phyloP scores from a whole-genome alignment of 108 stramenopile genomes.

The Pseudonitzschia pungens region DNA sequence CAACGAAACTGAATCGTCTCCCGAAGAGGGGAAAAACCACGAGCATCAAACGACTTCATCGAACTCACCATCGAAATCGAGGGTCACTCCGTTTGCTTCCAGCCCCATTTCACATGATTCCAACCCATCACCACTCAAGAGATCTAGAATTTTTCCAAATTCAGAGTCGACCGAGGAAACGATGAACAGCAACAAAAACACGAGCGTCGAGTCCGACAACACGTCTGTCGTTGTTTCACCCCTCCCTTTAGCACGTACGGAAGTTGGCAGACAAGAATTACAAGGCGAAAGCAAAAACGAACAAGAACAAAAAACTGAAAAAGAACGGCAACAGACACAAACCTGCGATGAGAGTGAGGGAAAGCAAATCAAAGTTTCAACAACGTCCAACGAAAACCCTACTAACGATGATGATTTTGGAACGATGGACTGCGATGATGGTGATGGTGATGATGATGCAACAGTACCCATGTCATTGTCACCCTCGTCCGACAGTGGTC shows the following conservation, averaged over 20 bases:
- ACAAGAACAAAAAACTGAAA: not conserved
- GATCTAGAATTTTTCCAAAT: not conserved
- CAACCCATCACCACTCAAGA: not conserved
- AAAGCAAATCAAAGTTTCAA: not conserved
- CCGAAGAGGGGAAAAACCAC: too few relatives aligned
- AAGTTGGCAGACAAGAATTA: too few relatives aligned
- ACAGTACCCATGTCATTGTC: not conserved
- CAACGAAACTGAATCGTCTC: too few relatives aligned
- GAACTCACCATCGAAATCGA: too few relatives aligned
- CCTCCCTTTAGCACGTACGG: too few relatives aligned
- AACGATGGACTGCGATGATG: not conserved
- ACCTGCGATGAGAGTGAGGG: not conserved
- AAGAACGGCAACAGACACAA: not conserved
- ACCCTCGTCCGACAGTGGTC: not conserved
- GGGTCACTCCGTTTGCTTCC: not conserved
- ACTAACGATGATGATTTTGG: not conserved
- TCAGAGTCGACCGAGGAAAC: not conserved
- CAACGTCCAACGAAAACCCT: not conserved
- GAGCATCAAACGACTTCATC: too few relatives aligned
- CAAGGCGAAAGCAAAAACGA: too few relatives aligned
- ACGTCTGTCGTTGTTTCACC: too few relatives aligned
- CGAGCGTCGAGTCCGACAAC: not conserved
- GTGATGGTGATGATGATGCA: not conserved
- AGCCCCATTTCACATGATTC: not conserved
- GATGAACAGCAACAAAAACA: not conserved